A percentile compares a stretch with the other conserved stretches of the same genome.
phyloP scores from a whole-genome alignment of 768 basidiomycete genomes.

The Arthromyces matolae region DNA sequence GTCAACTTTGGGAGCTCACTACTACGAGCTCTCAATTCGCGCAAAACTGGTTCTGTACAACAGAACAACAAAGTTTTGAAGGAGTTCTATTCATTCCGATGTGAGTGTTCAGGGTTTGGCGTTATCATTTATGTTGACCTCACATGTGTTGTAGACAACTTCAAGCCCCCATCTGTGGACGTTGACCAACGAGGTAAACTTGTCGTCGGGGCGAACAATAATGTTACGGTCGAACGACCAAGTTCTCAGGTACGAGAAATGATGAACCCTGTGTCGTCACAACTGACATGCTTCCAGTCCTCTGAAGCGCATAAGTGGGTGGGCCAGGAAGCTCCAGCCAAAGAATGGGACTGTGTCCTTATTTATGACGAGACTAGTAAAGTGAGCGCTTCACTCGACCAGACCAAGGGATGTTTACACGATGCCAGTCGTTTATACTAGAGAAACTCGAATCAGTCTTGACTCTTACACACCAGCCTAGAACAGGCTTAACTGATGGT shows the following conservation, averaged over 20 bases:
- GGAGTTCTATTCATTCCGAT: conserved; percentile 77
- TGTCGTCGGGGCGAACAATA: conserved; percentile 51
- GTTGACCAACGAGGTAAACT: conserved; percentile 60
- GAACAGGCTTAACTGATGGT: conserved; percentile 24
- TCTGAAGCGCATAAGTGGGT: conserved; percentile 53
- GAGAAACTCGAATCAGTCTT: conserved; percentile 73
- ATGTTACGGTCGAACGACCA: conserved; percentile 60
- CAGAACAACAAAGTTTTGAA: conserved; percentile 45
- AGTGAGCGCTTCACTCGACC: too few relatives aligned
- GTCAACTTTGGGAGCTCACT: conserved; percentile 54
- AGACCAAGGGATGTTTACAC: conserved; percentile 15
- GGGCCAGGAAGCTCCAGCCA: conserved; percentile 55
- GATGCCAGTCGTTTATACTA: conserved; percentile 57
- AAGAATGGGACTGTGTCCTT: conserved; percentile 72
- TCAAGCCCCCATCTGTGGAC: conserved; percentile 73
- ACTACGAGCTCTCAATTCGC: conserved; percentile 61
- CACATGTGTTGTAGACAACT: conserved; percentile 52
- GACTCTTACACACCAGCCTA: conserved; percentile 50
- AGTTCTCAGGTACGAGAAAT: conserved; percentile 52
- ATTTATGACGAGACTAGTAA: conserved; percentile 76
- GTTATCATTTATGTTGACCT: not conserved
- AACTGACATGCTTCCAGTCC: conserved; percentile 29
- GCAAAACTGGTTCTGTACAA: conserved; percentile 56
- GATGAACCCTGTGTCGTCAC: not conserved
- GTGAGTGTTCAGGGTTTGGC: conserved; percentile 41